Evolutionary conservation across 1,139 yeast species (phyloP).

Genomic region (Kodamaea sp.): DNA sequence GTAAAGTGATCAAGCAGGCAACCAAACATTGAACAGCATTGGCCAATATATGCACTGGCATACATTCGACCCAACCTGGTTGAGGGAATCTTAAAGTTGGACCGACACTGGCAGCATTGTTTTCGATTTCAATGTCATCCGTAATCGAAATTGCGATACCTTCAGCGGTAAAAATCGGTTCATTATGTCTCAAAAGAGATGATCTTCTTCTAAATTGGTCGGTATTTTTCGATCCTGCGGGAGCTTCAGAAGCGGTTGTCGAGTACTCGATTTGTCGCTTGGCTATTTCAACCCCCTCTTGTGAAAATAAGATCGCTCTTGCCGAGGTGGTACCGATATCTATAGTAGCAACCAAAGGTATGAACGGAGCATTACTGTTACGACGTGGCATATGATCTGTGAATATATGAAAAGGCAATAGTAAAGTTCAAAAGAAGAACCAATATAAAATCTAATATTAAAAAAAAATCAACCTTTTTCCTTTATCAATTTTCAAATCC

Average conservation of each 20-base stretch:
- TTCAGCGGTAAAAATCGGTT: constrained; percentile 66
- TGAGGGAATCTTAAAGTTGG: constrained; percentile 72
- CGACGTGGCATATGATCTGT: constrained; percentile 35
- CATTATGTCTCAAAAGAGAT: constrained; percentile 47
- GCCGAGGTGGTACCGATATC: constrained; percentile 96
- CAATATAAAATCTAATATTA: background rate
- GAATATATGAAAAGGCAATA: no score
- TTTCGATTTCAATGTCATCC: constrained; percentile 62
- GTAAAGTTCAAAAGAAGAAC: no score
- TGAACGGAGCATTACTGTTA: constrained; percentile 33
- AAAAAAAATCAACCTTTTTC: background rate
- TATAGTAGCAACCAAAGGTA: constrained; percentile 64
- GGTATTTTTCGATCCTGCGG: constrained; percentile 42
- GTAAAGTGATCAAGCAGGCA: constrained; percentile 56
- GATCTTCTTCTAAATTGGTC: constrained; percentile 52
- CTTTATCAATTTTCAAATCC: background rate
- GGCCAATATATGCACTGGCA: constrained; percentile 79
- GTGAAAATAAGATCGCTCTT: constrained; percentile 79
- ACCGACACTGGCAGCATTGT: constrained; percentile 49
- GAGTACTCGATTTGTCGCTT: constrained; percentile 87
- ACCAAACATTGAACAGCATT: constrained; percentile 78
- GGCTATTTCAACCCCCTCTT: constrained; percentile 72
- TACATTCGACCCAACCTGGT: constrained; percentile 94
- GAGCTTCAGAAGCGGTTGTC: constrained; percentile 62
- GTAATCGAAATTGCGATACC: constrained; percentile 64